Base-by-base conservation (phyloP, 495 filamentous ascomycete species). In the Trichoderma gamsii region DNA sequence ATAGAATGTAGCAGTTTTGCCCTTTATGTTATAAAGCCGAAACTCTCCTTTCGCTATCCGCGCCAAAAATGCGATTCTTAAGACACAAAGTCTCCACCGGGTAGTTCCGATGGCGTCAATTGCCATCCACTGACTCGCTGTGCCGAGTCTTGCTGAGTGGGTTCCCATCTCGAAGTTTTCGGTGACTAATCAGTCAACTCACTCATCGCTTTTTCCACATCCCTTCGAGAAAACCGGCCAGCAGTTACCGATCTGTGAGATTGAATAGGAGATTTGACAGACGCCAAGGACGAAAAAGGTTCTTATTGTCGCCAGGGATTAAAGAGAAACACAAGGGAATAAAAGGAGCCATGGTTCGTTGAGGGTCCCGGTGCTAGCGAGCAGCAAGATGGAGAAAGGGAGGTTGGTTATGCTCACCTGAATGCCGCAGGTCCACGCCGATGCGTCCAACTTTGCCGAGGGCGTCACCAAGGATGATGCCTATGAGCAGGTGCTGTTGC, bases 361-460 rank as follows among this genome's bases (percentile, higher is more conserved):
- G 27, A 61, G 8, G 56, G 56, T n/a, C 51, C n/a, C 51, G n/a
- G n/a, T 29, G 25, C 56, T 61, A 61, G 56, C 12, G 9, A 61
- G 25, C 9, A 38, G 35, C 35, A 38, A 32, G 12, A 32, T 61
- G 23, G 25, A 29, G 25, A 61, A 61, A 61, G 25, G 16, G 6
- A 69, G 32, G 51, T 63, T 67, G 32, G 52, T 49, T 49, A 32
- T 61, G 27, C 56, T 61, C 56, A 61, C 56, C 56, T 61, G 56
- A 61, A 61, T 21, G 49, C 18, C 25, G 44, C 67, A 96, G 93
- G 91, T 93, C 63, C 93, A 97, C 81, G 92, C 92, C 63, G 92
- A 96, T 72, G 84, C 91, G 29, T 92, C 92, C 25, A 90, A 85
- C 71, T 97, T 97, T 78, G 80, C 80, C 46, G 72, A 78, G 5